Evolutionary conservation across 2,329 filamentous ascomycete species (phyloP), one percentile per base, ranked within the genome.

Genomic region (Aureobasidium namibiae): DNA sequence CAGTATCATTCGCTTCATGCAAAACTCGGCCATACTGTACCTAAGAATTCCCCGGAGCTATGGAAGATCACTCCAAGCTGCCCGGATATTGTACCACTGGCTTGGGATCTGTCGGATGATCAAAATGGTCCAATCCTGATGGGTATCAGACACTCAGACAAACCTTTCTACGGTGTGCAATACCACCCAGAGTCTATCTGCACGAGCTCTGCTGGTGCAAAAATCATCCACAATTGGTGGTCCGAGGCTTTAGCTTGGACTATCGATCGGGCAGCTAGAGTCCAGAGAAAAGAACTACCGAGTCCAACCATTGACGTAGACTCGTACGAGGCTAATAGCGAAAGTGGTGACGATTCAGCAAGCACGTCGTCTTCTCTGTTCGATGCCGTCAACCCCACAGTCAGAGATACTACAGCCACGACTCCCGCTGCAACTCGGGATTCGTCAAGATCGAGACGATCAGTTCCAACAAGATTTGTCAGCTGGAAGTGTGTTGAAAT

Each of bases 181-280:
- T 96, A 94, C 66, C 91, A 96, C 68, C 91, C 91, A 0, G 91
- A 96, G 71, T 95, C 90, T 0, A 82, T 90, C 14, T 95, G 90
- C 70, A 95, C 91, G 4, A 88, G 89, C 39, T 74, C 78, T 3
- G 80, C 81, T 61, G 86, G 88, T 1, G 81, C 80, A 21, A 74
- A 76, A 14, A 77, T 95, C 26, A 77, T 95, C 36, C 72, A 72
- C 53, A 90, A 89, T 67, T 96, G 91, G 90, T 94, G 91, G 80
- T 68, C 71, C 4, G 78, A 83, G 67, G 85, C 85, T 1, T 73
- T 45, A 5, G 33, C 39, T 4, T 61, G 52, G 59, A 41, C 39
- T 8, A 31, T 53, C 21, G n/a, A 46, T n/a, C 53, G 38, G 1
- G 52, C 53, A 44, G 33, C 45, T 4, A 44, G 9, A 36, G 3